These are phyloP conservation scores for Chiua sp. DNA, from an alignment of 1,284 basidiomycete genomes.

Conservation along the genomic window DNA sequence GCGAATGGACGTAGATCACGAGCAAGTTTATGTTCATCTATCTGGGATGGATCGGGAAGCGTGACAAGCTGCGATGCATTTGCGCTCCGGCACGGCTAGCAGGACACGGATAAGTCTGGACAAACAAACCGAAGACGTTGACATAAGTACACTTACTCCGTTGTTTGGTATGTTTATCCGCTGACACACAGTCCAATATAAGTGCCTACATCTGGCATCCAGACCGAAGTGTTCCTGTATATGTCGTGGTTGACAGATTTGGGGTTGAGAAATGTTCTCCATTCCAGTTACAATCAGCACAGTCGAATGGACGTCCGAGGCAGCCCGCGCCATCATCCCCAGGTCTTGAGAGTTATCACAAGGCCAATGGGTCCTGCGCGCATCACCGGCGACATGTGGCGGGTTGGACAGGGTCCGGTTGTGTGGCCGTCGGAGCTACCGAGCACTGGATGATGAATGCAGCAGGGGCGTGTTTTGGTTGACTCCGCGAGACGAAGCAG, in stretches of 20 bases:
- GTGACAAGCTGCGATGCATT: constrained; percentile 5
- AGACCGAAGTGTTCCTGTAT: constrained; percentile 25
- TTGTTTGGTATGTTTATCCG: constrained; percentile 9
- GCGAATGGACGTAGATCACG: constrained; percentile 27
- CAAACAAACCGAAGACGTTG: constrained; percentile 22
- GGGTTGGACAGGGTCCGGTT: constrained; percentile 24
- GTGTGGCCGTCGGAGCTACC: constrained; percentile 12
- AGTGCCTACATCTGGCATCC: constrained; percentile 7
- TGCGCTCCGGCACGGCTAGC: background rate
- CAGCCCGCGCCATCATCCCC: background rate
- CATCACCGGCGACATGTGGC: constrained; percentile 9
- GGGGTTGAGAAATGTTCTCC: constrained; percentile 21
- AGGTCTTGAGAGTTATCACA: constrained; percentile 14
- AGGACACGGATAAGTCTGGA: constrained; percentile 10
- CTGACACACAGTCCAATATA: constrained; percentile 6
- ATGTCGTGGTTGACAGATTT: constrained; percentile 37
- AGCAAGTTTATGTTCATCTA: background rate
- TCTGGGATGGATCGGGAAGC: constrained; percentile 14
- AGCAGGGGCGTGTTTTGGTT: constrained; percentile 24
- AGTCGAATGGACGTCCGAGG: background rate
- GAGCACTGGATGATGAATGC: constrained; percentile 11
- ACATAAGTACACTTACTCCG: constrained; percentile 29
- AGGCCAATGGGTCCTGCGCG: constrained; percentile 7
- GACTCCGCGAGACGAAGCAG: constrained; percentile 16
- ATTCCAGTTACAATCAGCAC: background rate